Evolutionary conservation across 495 filamentous ascomycete species (phyloP).

Genomic region (Tuber calosporum): DNA sequence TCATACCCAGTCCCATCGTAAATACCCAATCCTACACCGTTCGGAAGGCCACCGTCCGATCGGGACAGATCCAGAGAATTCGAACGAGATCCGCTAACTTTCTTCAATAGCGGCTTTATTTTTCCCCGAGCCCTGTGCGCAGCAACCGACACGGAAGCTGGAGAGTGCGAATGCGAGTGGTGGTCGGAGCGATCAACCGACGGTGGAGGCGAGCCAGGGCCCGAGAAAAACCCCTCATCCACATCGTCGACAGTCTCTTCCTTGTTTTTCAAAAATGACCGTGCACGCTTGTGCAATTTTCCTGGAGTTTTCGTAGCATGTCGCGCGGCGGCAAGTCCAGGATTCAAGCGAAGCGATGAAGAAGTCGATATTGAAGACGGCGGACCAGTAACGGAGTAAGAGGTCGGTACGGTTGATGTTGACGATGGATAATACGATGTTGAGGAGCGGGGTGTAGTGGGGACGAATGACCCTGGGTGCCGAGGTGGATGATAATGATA

Average conservation of each 20-base stretch:
- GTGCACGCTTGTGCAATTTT: constrained; percentile 38
- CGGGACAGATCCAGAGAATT: constrained; percentile 41
- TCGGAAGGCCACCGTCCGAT: constrained; percentile 40
- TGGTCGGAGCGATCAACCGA: constrained; percentile 24
- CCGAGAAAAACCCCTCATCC: constrained; percentile 40
- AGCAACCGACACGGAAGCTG: constrained; percentile 20
- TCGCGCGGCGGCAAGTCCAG: constrained; percentile 38
- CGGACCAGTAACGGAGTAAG: constrained; percentile 36
- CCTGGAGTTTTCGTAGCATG: constrained; percentile 36
- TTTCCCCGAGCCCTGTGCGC: constrained; percentile 36
- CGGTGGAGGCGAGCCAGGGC: constrained; percentile 35
- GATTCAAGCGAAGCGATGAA: constrained; percentile 37
- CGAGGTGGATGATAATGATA: constrained; percentile 39
- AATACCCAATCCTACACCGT: constrained; percentile 40
- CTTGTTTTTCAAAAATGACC: constrained; percentile 23
- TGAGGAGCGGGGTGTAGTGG: constrained; percentile 31
- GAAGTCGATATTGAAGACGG: constrained; percentile 36
- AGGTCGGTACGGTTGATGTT: constrained; percentile 31
- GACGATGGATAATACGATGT: constrained; percentile 37
- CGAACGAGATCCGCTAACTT: constrained; percentile 38
- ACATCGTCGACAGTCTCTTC: constrained; percentile 35
- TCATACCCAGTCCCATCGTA: constrained; percentile 40
- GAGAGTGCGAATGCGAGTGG: constrained; percentile 24
- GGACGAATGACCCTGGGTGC: constrained; percentile 33
- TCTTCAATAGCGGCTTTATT: constrained; percentile 42